Evolutionary conservation across 2,329 filamentous ascomycete genomes (phyloP), one percentile per base, ranked within the genome.

Genomic region (Botrytis sinoallii): DNA sequence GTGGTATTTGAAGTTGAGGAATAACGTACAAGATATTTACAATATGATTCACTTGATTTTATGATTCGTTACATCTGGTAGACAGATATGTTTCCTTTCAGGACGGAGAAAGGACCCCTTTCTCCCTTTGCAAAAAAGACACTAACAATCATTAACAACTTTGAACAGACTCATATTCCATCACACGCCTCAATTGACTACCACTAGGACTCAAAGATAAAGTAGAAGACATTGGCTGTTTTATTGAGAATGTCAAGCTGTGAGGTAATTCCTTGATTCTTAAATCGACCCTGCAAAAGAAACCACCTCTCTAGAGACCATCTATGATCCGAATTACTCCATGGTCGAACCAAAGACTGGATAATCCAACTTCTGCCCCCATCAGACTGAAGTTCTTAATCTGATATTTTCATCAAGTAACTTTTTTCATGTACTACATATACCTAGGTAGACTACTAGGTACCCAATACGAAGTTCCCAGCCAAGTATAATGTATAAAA

Each of bases 381-480:
- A 38, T 7, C 29, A 42, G 18, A 29, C 9, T 6, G 0, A 32
- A 38, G 48, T n/a, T 1, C 25, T 1, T 4, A 3, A 48, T 32
- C 4, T 10, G 18, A 35, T 12, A 16, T 46, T n/a, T 29, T 25
- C 7, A 25, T 35, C 63, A 16, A 65, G 4, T 7, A n/a, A 38
- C 48, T 38, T 29, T 1, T 40, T 68, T 12, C 46, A 40, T 20
- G 7, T 8, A 40, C 35, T 52, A 52, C 44, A 38, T 0, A 20
- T 29, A n/a, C n/a, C n/a, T n/a, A n/a, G n/a, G n/a, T n/a, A 44
- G n/a, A 44, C n/a, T 29, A 4, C 14, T 44, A 14, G 40, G 20
- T 40, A 14, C 46, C 0, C 9, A 1, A 42, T 18, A 5, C 9
- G 2, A 5, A 1, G 3, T 29, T 25, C 1, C 16, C 8, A 52